Evolutionary conservation across 2,329 filamentous ascomycete genomes (phyloP).

Genomic region (Aspergillus carbonarius): DNA sequence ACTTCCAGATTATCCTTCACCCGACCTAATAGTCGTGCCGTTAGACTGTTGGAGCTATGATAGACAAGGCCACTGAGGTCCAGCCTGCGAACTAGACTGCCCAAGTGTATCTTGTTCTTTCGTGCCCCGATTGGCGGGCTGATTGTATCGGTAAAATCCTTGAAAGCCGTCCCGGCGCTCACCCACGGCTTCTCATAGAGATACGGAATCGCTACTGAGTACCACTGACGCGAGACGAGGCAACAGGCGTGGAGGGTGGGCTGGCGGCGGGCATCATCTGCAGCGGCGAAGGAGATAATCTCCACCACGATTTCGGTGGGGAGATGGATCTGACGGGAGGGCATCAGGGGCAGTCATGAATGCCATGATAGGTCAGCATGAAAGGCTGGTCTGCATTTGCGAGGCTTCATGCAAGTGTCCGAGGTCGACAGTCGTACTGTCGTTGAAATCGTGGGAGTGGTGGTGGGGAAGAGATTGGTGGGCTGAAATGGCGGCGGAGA

Average conservation of each 20-base stretch:
- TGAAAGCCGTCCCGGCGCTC: slow-evolving; percentile 51
- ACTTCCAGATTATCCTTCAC: slow-evolving; percentile 52
- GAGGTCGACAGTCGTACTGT: background rate
- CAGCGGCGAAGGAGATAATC: slow-evolving; percentile 48
- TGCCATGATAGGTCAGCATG: slow-evolving; percentile 10
- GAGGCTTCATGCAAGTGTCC: background rate
- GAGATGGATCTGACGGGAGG: slow-evolving; percentile 40
- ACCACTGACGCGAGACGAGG: slow-evolving; percentile 57
- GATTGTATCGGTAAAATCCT: slow-evolving; percentile 55
- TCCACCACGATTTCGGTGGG: slow-evolving; percentile 56
- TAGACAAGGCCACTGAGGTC: slow-evolving; percentile 58
- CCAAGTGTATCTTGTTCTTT: slow-evolving; percentile 47
- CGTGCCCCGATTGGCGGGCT: slow-evolving; percentile 50
- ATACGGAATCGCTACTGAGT: slow-evolving; percentile 49
- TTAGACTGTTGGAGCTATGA: slow-evolving; percentile 58
- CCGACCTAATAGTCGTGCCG: slow-evolving; percentile 56
- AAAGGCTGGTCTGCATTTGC: background rate
- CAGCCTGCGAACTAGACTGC: slow-evolving; percentile 52
- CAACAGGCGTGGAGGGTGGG: slow-evolving; percentile 52
- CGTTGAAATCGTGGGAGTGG: background rate
- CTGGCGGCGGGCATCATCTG: slow-evolving; percentile 41
- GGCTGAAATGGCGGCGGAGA: background rate
- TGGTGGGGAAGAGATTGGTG: background rate
- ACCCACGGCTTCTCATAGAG: slow-evolving; percentile 57
- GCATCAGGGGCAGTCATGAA: slow-evolving; percentile 19